Evolutionary conservation across 352 stramenopile genomes (phyloP).

Genomic region (Globisporangium rhizosaccharum): DNA sequence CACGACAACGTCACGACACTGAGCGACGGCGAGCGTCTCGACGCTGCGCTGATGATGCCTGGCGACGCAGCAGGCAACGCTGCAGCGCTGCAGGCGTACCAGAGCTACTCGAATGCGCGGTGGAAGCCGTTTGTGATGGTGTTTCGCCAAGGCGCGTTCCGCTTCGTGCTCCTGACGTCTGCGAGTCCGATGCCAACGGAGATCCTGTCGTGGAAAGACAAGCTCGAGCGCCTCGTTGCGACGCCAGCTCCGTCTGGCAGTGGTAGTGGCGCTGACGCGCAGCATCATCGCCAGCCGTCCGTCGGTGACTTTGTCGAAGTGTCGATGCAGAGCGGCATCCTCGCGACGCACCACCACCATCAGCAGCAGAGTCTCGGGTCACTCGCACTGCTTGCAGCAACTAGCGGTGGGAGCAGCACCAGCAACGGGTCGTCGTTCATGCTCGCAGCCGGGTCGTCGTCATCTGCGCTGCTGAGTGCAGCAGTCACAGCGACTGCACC

Average conservation of each 20-base stretch:
- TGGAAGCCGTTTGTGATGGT: slow-evolving; percentile 54
- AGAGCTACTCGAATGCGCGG: slow-evolving; percentile 21
- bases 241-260: background rate
- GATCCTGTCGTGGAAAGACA: slow-evolving; percentile 51
- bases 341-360: slow-evolving; percentile 9
- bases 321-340: slow-evolving; percentile 27
- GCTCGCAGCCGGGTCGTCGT: background rate
- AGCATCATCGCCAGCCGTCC: slow-evolving; percentile 7
- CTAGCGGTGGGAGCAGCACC: background rate
- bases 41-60: slow-evolving; percentile 1
- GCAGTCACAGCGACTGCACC: background rate
- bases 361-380: slow-evolving; percentile 1
- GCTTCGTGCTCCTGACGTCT: slow-evolving; percentile 50
- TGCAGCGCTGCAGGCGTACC: slow-evolving; percentile 10
- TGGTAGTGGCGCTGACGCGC: background rate
- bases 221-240: slow-evolving; percentile 33
- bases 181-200: slow-evolving; percentile 31
- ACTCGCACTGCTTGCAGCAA: too few relatives aligned
- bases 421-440: background rate
- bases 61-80: background rate
- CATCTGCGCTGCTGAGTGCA: background rate
- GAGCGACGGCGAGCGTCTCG: background rate
- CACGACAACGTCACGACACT: slow-evolving; percentile 23
- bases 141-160: slow-evolving; percentile 39
- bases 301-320: slow-evolving; percentile 26